Base-by-base conservation (phyloP, 1,284 basidiomycete genomes). In the Moesziomyces parantarcticus region DNA sequence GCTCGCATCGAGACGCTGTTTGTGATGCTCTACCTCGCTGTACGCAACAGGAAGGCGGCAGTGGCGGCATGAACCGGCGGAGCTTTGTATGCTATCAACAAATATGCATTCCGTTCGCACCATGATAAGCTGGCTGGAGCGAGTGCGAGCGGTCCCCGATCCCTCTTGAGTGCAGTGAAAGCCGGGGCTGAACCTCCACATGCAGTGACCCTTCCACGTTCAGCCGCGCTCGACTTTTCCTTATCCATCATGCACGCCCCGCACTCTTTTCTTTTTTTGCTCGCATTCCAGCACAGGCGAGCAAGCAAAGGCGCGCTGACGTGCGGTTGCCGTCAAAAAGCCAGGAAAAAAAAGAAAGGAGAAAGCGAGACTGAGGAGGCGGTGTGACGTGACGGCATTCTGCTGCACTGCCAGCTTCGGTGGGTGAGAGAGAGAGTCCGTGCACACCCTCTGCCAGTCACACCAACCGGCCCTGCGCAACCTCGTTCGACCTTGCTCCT, bases 1-100 rank as follows among this genome's bases (percentile, higher is more conserved):
- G 63, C 75, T 14, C 46, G 78, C 9, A 72, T 79, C 52, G 77
- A 79, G 58, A 61, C 72, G 8, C 41, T 68, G n/a, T 76, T 79
- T 29, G 62, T 77, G 18, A 42, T 71, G 48, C 52, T 72, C 18
- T 80, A 65, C 49, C 41, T 78, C 21, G 47, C 60, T 20, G 39
- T 66, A 16, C 57, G 71, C 20, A 61, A 65, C 32, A 49, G 50
- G 14, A 29, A 29, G 1, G 50, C 55, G 29, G 44, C 47, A 3
- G 18, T 68, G 29, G 29, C 50, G 54, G 43, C 50, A 21, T 63
- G 41, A 60, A 16, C 8, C 3, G 26, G 6, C n/a, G 14, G n/a
- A 5, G 16, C 16, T 34, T 13, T 46, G 44, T 29, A 46, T 25
- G 22, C 44, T 25, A 16, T 25, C 23, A 25, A 22, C 10, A 44